Conservation (phyloP, 2,329 filamentous ascomycete species). For the Aspergillus aculeatus region DNA sequence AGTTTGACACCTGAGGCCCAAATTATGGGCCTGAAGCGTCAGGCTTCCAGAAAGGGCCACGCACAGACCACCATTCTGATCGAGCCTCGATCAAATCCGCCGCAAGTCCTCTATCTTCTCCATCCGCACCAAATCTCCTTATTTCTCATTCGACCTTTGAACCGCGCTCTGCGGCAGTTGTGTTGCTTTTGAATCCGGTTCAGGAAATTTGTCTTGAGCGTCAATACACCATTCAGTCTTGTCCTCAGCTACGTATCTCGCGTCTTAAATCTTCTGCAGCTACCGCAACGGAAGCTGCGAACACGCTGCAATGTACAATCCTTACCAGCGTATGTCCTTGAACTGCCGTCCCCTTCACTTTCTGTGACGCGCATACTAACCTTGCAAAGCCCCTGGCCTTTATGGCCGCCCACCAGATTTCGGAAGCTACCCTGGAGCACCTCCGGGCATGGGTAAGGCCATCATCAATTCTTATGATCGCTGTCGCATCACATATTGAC, state of each 20-base stretch:
- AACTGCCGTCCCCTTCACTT: background rate
- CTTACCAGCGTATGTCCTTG: constrained; percentile 42
- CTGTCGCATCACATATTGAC: constrained; percentile 12
- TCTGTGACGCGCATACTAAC: constrained; percentile 10
- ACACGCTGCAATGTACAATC: constrained; percentile 42
- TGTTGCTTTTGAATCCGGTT: background rate
- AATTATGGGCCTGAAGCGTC: background rate
- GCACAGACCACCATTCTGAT: background rate
- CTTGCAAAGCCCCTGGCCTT: constrained; percentile 44
- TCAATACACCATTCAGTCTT: background rate
- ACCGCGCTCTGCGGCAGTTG: background rate
- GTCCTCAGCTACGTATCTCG: background rate
- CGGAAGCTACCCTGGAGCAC: constrained; percentile 69
- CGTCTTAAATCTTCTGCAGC: background rate
- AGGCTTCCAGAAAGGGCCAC: background rate
- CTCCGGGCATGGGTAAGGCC: constrained; percentile 75
- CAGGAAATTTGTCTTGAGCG: background rate
- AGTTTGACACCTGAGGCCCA: background rate
- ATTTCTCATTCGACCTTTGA: background rate
- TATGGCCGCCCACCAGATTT: constrained; percentile 77
- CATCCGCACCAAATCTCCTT: background rate
- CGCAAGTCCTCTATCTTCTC: background rate
- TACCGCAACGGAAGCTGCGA: constrained; percentile 14
- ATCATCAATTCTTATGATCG: background rate
- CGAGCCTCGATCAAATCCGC: background rate